These are phyloP conservation scores for Erythrophleum ivorense DNA, from an alignment of 331 rosid species.

Conservation along the genomic window DNA sequence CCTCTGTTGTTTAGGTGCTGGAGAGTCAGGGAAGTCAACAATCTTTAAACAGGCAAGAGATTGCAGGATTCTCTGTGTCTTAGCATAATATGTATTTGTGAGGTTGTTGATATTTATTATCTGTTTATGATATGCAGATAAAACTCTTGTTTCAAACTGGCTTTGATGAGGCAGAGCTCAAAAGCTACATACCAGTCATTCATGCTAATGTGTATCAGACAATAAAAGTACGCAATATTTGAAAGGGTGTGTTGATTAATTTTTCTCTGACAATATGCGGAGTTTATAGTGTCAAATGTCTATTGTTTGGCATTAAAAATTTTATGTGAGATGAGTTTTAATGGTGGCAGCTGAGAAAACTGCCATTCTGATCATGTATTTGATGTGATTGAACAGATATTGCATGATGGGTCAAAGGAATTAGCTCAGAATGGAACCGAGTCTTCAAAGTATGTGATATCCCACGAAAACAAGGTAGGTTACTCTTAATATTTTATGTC, in stretches of 20 bases:
- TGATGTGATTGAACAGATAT: conserved; percentile 62
- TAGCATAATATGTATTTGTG: conserved; percentile 19
- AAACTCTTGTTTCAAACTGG: conserved; percentile 58
- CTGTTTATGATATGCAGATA: conserved; percentile 60
- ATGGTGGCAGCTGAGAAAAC: conserved; percentile 20
- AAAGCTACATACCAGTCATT: conserved; percentile 89
- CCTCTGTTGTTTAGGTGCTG: conserved; percentile 70
- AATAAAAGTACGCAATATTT: conserved; percentile 99
- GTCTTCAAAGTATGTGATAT: conserved; percentile 27
- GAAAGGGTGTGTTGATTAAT: conserved; percentile 99
- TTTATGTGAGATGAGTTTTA: conserved; percentile 46
- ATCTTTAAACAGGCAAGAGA: conserved; percentile 93
- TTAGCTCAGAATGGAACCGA: conserved; percentile 60
- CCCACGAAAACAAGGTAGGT: conserved; percentile 23
- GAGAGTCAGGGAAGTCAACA: conserved; percentile 98
- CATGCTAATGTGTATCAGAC: conserved; percentile 99
- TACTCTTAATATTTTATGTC: not conserved
- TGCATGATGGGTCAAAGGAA: conserved; percentile 92
- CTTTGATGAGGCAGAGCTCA: conserved; percentile 84
- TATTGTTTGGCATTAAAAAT: conserved; percentile 33
- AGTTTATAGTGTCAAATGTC: conserved; percentile 51
- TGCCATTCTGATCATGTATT: conserved; percentile 29
- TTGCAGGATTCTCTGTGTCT: conserved; percentile 29
- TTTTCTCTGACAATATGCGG: conserved; percentile 69
- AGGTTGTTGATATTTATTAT: conserved; percentile 27